Conservation (phyloP, 2,329 filamentous ascomycete species). For the Acrocalymma vagum region DNA sequence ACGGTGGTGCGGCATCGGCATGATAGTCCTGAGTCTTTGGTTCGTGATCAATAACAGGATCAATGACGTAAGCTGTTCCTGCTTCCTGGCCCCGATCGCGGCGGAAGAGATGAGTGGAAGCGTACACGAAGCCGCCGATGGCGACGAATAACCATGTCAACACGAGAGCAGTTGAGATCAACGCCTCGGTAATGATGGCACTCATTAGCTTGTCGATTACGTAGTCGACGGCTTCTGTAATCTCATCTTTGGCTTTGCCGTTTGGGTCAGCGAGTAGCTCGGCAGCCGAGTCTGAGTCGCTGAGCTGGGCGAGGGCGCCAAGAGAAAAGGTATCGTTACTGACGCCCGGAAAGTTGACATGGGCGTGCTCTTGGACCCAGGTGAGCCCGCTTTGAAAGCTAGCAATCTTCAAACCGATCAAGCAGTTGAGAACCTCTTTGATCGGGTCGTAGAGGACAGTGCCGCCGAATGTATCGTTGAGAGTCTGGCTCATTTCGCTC, state of each 20-base stretch:
- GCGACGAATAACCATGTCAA: conserved; percentile 81
- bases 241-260: conserved; percentile 78
- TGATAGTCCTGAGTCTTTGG: conserved; percentile 29
- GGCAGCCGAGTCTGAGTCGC: conserved; percentile 62
- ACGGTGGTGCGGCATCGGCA: conserved; percentile 47
- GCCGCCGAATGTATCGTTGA: conserved; percentile 81
- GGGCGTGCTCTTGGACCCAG: conserved; percentile 89
- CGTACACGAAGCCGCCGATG: conserved; percentile 75
- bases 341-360: conserved; percentile 81
- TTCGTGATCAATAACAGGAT: conserved; percentile 32
- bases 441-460: conserved; percentile 83
- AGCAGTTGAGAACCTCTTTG: conserved; percentile 80
- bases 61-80: conserved; percentile 52
- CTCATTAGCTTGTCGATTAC: conserved; percentile 73
- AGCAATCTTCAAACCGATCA: conserved; percentile 88
- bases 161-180: conserved; percentile 79
- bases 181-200: conserved; percentile 76
- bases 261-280: conserved; percentile 82
- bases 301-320: conserved; percentile 70
- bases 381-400: conserved; percentile 88
- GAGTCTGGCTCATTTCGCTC: conserved; percentile 74
- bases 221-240: conserved; percentile 76
- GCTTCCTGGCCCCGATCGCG: conserved; percentile 73
- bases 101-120: conserved; percentile 67
- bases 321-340: conserved; percentile 83